Base-by-base conservation (phyloP, 2,329 filamentous ascomycete species). In the Xylariaceae sp. region DNA sequence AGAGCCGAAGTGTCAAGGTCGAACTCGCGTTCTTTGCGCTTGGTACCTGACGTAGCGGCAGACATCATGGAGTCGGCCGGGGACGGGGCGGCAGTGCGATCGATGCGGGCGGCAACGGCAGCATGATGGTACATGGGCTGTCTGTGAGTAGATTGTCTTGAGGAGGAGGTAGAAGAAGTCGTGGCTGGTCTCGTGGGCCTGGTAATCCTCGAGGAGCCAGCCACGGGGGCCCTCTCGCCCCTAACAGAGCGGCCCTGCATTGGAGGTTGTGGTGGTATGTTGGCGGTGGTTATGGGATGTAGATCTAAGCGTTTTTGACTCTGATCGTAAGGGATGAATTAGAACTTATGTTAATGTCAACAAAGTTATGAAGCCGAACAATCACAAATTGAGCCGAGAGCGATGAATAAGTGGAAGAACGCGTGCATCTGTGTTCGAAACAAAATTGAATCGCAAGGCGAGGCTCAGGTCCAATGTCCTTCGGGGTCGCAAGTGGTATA, bases 21-120 rank as follows among this genome's bases (percentile, higher is more conserved):
- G 66, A 87, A 93, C 36, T 95, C 89, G 65, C 89, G 83, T 62
- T 94, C 89, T 71, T 96, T 96, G 65, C 92, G 86, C 76, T 97
- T 96, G 42, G 77, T 79, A 19, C 84, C 82, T 31, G 79, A 71
- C 45, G 79, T 77, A 28, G 81, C 71, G 31, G 78, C 71, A 4
- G 88, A 87, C 47, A 80, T 78, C 18, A 89, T 67, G 7, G 88
- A 89, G 42, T 84, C 83, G 54, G 88, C 82, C 5, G 90, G 89
- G 5, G 92, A 93, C 12, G 79, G 73, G 28, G 86, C 76, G 43
- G 75, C 72, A 41, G 64, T 65, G 18, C 73, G 70, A 31, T 73
- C 70, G 42, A 69, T 61, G 45, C 65, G 61, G 16, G 64, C 52
- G 31, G 66, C 63, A 18, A 45, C 39, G 33, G 57, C 50, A 31